Evolutionary conservation across 768 basidiomycete genomes (phyloP).

Genomic region (Suillus spraguei): DNA sequence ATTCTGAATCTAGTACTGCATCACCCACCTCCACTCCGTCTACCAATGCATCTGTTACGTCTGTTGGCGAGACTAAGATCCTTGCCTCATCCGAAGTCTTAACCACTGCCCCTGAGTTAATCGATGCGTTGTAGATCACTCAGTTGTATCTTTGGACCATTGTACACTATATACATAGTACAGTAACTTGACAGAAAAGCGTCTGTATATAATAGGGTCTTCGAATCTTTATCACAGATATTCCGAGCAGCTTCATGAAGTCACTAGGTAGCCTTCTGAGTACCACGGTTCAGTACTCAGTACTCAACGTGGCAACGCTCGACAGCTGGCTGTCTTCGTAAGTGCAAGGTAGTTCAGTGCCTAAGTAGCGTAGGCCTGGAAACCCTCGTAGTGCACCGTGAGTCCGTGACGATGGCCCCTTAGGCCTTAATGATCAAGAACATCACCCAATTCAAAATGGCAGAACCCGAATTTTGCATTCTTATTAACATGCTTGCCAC

Average conservation of each 20-base stretch:
- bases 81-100: neutral
- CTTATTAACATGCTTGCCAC: conserved; percentile 28
- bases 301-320: neutral
- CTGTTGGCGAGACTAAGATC: neutral
- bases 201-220: neutral
- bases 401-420: no score
- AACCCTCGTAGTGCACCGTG: conserved; percentile 3
- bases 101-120: neutral
- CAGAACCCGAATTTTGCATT: conserved; percentile 10
- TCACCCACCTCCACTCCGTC: neutral
- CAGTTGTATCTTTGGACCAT: neutral
- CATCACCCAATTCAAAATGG: conserved; percentile 1
- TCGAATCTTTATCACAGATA: neutral
- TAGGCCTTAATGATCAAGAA: neutral
- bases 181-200: neutral
- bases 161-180: neutral
- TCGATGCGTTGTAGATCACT: neutral
- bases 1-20: neutral
- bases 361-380: neutral
- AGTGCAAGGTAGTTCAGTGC: neutral
- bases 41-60: neutral
- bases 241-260: neutral
- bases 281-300: neutral
- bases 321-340: neutral
- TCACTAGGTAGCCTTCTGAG: neutral